Conservation (phyloP, 2,329 filamentous ascomycete genomes). For the Mariannaea sp. region DNA sequence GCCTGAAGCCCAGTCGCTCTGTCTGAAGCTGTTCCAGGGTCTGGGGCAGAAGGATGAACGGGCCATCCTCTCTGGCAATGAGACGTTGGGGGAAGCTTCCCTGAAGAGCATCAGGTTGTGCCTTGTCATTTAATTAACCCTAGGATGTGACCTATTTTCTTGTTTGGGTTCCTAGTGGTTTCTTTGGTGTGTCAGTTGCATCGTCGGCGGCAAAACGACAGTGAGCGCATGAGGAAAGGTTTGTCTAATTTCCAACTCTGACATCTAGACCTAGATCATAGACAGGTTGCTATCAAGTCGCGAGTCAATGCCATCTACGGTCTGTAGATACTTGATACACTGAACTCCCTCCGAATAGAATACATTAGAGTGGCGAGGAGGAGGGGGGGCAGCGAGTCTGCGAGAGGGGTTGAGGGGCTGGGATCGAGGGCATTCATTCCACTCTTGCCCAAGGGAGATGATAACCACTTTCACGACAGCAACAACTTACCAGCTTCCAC, state of each 20-base stretch:
- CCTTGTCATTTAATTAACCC: slow-evolving; percentile 2
- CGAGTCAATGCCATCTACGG: neutral
- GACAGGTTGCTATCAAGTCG: neutral
- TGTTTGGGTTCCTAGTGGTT: no score
- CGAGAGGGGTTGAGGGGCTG: slow-evolving; percentile 10
- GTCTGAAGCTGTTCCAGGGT: slow-evolving; percentile 1
- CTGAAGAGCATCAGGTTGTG: slow-evolving; percentile 12
- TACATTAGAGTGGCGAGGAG: neutral
- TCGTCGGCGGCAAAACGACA: neutral
- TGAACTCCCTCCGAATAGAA: no score
- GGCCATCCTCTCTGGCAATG: neutral
- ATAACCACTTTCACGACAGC: neutral
- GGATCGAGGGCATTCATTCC: slow-evolving; percentile 11
- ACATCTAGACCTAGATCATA: neutral
- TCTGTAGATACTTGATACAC: no score
- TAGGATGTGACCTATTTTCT: no score
- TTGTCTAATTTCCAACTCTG: neutral
- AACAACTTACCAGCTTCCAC: neutral
- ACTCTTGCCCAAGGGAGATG: slow-evolving; percentile 14
- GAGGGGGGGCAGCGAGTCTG: neutral
- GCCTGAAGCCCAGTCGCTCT: neutral
- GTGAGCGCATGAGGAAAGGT: neutral
- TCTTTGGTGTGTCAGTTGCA: slow-evolving; percentile 15
- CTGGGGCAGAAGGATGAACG: slow-evolving; percentile 1
- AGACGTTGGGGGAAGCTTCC: neutral